Evolutionary conservation across 495 filamentous ascomycete genomes (phyloP).

Genomic region (Haplographium delicatum): DNA sequence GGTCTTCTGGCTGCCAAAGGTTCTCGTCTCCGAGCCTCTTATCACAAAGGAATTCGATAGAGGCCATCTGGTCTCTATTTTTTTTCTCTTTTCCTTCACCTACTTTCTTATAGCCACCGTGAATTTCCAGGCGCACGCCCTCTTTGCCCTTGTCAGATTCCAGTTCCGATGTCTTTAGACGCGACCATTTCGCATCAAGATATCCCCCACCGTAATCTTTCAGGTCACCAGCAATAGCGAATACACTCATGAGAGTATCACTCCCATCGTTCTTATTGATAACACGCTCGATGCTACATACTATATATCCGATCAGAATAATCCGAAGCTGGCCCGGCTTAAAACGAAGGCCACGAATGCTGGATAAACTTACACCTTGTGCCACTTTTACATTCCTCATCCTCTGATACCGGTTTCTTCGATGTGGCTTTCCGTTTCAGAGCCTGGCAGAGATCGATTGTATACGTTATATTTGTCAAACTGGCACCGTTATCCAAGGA

Average conservation of each 20-base stretch:
- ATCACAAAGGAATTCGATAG: conserved; percentile 85
- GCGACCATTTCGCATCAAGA: conserved; percentile 57
- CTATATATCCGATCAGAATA: conserved; percentile 33
- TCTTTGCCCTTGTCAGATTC: conserved; percentile 55
- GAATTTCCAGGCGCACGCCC: conserved; percentile 65
- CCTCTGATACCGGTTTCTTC: conserved; percentile 39
- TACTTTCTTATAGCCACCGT: conserved; percentile 57
- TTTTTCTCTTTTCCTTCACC: conserved; percentile 35
- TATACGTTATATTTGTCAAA: conserved; percentile 71
- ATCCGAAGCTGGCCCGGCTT: neutral
- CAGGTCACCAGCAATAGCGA: conserved; percentile 72
- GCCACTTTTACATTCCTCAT: conserved; percentile 55
- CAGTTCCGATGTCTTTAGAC: conserved; percentile 52
- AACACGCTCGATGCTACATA: conserved; percentile 69
- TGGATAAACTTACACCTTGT: conserved; percentile 49
- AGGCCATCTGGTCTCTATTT: conserved; percentile 56
- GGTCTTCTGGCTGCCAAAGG: conserved; percentile 43
- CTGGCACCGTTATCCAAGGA: conserved; percentile 38
- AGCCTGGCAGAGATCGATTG: conserved; percentile 74
- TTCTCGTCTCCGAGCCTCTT: conserved; percentile 63
- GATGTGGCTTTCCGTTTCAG: too few species aligned
- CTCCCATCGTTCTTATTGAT: conserved; percentile 38
- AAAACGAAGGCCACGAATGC: neutral
- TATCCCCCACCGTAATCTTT: conserved; percentile 42
- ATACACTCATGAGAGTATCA: conserved; percentile 41